Percentiles rank a stretch among this genome's conserved stretches.
Conservation (phyloP, 2,329 filamentous ascomycete species). For the Fusarium chuoi region DNA sequence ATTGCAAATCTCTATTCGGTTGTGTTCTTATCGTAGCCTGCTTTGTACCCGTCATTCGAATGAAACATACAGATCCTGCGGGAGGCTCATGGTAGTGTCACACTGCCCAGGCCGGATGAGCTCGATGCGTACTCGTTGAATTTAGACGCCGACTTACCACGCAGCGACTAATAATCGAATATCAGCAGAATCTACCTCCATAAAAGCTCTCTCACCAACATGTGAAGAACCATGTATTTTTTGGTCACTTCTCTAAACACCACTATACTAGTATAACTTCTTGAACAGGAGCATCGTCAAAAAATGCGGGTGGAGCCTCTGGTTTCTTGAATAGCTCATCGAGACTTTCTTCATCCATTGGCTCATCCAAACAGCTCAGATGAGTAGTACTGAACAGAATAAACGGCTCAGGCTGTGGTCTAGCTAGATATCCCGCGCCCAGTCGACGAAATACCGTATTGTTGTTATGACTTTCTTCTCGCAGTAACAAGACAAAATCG, state of each 20-base stretch:
- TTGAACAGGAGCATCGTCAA: neutral
- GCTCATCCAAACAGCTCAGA: neutral
- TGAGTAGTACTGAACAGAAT: neutral
- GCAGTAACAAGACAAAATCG: neutral
- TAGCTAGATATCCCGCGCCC: rapidly evolving
- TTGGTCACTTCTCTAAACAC: neutral
- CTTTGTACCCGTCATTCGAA: neutral
- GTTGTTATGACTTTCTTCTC: neutral
- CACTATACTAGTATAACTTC: neutral
- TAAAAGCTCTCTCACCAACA: neutral
- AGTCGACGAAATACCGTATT: neutral
- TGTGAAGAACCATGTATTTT: rapidly evolving
- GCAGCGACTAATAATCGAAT: neutral
- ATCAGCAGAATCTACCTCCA: neutral
- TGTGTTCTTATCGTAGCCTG: rapidly evolving
- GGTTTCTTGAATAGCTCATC: neutral
- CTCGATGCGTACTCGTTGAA: neutral
- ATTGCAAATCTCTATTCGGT: neutral
- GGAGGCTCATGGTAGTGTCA: too few species aligned
- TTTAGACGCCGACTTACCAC: neutral
- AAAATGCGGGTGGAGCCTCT: neutral
- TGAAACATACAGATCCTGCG: neutral
- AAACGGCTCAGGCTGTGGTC: neutral
- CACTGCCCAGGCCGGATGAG: neutral
- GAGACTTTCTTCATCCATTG: neutral